phyloP scores from a whole-genome alignment of 1,139 yeast genomes.

The Yamadazyma diospyri region DNA sequence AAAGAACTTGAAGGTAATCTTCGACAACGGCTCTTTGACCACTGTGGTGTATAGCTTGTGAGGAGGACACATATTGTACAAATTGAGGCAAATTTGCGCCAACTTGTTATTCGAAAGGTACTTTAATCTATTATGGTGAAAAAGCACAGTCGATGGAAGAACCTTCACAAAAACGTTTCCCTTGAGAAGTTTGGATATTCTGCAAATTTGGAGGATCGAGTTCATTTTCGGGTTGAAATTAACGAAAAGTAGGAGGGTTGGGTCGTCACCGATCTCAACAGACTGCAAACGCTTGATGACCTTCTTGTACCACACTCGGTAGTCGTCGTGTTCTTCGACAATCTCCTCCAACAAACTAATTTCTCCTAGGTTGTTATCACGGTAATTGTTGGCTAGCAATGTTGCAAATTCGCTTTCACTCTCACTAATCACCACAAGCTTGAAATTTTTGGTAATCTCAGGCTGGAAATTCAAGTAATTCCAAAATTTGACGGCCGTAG shows the following conservation, averaged over 20 bases:
- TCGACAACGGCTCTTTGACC: slow-evolving; percentile 44
- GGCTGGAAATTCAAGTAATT: slow-evolving; percentile 56
- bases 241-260: slow-evolving; percentile 45
- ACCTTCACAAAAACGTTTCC: slow-evolving; percentile 49
- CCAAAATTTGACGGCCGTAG: slow-evolving; percentile 48
- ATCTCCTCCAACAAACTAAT: slow-evolving; percentile 32
- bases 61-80: slow-evolving; percentile 59
- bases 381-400: slow-evolving; percentile 39
- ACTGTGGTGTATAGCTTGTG: slow-evolving; percentile 36
- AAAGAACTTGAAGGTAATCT: slow-evolving; percentile 51
- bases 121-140: slow-evolving; percentile 34
- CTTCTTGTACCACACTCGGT: slow-evolving; percentile 28
- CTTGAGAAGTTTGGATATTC: slow-evolving; percentile 47
- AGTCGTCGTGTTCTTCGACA: slow-evolving; percentile 17
- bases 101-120: slow-evolving; percentile 48
- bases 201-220: slow-evolving; percentile 47
- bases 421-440: slow-evolving; percentile 47
- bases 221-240: slow-evolving; percentile 43
- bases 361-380: slow-evolving; percentile 50
- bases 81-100: slow-evolving; percentile 51
- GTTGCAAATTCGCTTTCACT: slow-evolving; percentile 33
- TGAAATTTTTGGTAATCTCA: slow-evolving; percentile 48
- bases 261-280: slow-evolving; percentile 40
- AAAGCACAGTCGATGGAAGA: slow-evolving; percentile 48
- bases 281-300: slow-evolving; percentile 26